Evolutionary conservation across 2,329 filamentous ascomycete species (phyloP), one percentile per base, ranked within the genome.

Genomic region (Calonectria pseudoturangicola): DNA sequence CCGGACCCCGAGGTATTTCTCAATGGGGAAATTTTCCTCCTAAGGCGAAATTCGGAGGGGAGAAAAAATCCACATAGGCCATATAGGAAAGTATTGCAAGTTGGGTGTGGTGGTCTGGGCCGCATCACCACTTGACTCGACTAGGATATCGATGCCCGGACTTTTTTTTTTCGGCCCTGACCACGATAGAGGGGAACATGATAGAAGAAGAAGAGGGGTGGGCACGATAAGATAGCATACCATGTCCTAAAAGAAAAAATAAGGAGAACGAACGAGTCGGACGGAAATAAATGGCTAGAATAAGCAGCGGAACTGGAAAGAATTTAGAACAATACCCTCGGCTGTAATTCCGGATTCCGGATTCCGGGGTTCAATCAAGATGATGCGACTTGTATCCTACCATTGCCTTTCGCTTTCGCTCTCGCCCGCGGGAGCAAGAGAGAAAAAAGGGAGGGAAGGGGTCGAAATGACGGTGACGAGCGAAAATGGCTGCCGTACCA

Each of bases 1-100:
- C 41, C 30, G 16, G 5, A 12, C 30, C 30, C 47, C 69, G 56
- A 56, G 28, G 69, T 39, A 41, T 13, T 65, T 64, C 77, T 76
- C 36, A 71, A 77, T 74, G 65, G 48, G 77, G 60, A 77, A 79
- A 72, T 77, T 79, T 67, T 70, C 74, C 68, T 71, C 72, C 70
- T 72, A 7, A 63, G 43, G 33, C 68, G 66, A 71, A 66, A 72
- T 9, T 36, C 33, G 54, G 72, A 71, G 54, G 71, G 74, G 58
- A 18, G 54, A 71, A 65, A 21, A 60, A 47, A 18, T 43, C 39
- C 39, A 39, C 30, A 62, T 60, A 41, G 54, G 16, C 41, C 39
- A 28, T 39, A 62, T 54, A 68, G 62, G 66, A 45, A 30, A 60
- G 60, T 15, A 60, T 47, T 54, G 28, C 48, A 56, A 16, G 30